These are phyloP conservation scores for Pterocarpus macrocarpus DNA, from an alignment of 306 rosid species.

Conservation along the genomic window DNA sequence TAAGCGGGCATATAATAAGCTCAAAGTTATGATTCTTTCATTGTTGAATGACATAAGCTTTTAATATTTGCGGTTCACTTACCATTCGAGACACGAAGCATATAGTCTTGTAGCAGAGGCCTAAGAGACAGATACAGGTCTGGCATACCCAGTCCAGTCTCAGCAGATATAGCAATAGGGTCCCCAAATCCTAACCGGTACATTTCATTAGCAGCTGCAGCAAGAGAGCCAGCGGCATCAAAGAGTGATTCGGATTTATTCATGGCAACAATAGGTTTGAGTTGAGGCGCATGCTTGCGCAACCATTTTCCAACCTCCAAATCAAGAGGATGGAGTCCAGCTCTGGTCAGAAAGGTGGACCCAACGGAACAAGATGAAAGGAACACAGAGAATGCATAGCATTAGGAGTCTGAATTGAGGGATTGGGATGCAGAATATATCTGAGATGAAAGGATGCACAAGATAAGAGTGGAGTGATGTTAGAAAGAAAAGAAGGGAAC, in stretches of 20 bases:
- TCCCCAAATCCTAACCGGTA: conserved; percentile 91
- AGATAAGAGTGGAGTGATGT: too few relatives aligned
- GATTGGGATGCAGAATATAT: neutral
- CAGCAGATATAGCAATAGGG: conserved; percentile 93
- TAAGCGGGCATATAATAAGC: conserved; percentile 2
- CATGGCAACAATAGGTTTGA: conserved; percentile 78
- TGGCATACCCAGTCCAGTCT: conserved; percentile 93
- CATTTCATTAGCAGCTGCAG: conserved; percentile 70
- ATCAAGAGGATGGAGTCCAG: conserved; percentile 91
- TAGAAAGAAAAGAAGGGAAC: conserved; percentile 45
- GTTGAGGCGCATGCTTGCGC: conserved; percentile 75
- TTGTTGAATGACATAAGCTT: conserved; percentile 15
- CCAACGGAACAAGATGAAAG: neutral
- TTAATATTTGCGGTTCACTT: conserved; percentile 37
- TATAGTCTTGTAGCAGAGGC: conserved; percentile 79
- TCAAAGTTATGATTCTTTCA: neutral
- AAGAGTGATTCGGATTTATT: conserved; percentile 87
- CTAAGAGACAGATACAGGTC: conserved; percentile 71
- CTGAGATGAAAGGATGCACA: too few relatives aligned
- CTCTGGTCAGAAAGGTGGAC: conserved; percentile 54
- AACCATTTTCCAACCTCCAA: conserved; percentile 92
- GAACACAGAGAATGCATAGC: neutral
- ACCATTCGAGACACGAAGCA: conserved; percentile 66
- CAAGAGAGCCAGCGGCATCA: conserved; percentile 65
- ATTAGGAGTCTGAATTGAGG: neutral